phyloP scores from a whole-genome alignment of 495 filamentous ascomycete species.

The Tirmania nivea region DNA sequence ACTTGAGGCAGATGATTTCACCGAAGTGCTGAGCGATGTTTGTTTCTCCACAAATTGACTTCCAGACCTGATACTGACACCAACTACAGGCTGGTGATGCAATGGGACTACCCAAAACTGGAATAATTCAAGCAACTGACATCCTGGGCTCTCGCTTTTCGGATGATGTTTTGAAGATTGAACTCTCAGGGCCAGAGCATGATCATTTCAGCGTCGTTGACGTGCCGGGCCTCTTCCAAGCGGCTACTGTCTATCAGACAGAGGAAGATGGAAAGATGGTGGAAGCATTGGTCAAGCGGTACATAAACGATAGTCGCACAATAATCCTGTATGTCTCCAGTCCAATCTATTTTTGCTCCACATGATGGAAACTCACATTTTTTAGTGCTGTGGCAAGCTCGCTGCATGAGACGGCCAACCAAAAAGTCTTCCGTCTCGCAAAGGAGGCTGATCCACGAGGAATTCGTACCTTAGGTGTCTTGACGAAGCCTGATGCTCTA shows the following conservation, averaged over 20 bases:
- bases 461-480: constrained; percentile 26
- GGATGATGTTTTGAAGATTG: constrained; percentile 29
- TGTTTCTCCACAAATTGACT: background rate
- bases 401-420: constrained; percentile 16
- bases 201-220: constrained; percentile 32
- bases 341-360: background rate
- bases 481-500: constrained; percentile 27
- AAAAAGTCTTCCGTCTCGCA: constrained; percentile 21
- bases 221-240: constrained; percentile 31
- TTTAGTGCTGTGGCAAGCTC: constrained; percentile 19
- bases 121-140: background rate
- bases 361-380: background rate
- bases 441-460: constrained; percentile 19
- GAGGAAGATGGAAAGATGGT: constrained; percentile 20
- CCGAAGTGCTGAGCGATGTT: constrained; percentile 7
- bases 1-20: constrained; percentile 21
- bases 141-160: constrained; percentile 17
- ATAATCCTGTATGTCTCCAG: constrained; percentile 19
- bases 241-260: constrained; percentile 21
- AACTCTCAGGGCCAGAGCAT: constrained; percentile 28
- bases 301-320: constrained; percentile 26
- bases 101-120: background rate
- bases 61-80: background rate
- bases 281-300: constrained; percentile 23
- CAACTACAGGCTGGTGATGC: constrained; percentile 5